Percentiles rank a stretch among this genome's conserved stretches.
Evolutionary conservation across 1,139 yeast genomes (phyloP).

Genomic region (Zygoascus sp.): DNA sequence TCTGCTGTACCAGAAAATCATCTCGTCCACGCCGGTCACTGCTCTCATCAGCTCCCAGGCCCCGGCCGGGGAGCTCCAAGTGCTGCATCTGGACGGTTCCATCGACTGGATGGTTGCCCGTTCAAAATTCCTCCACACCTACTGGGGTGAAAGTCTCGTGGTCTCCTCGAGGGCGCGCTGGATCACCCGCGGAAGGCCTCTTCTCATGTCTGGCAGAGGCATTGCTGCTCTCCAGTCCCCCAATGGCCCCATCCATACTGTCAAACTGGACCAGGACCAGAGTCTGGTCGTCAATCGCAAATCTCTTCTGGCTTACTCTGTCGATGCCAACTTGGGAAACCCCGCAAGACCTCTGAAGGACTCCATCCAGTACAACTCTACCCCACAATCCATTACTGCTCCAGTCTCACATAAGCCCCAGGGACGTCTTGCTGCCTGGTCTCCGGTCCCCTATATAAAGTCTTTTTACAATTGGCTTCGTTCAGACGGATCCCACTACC

Average conservation of each 20-base stretch:
- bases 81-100: slow-evolving; percentile 38
- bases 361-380: slow-evolving; percentile 7
- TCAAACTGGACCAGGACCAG: slow-evolving; percentile 33
- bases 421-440: no score
- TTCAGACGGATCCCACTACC: slow-evolving; percentile 4
- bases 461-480: background rate
- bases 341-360: background rate
- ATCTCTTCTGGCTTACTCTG: slow-evolving; percentile 36
- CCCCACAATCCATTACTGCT: background rate
- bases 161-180: slow-evolving; percentile 26
- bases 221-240: slow-evolving; percentile 33
- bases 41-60: slow-evolving; percentile 11
- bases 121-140: slow-evolving; percentile 28
- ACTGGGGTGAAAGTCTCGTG: slow-evolving; percentile 29
- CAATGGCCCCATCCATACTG: slow-evolving; percentile 33
- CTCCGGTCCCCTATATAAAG: background rate
- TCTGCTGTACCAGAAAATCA: slow-evolving; percentile 11
- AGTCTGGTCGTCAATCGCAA: slow-evolving; percentile 32
- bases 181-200: slow-evolving; percentile 24
- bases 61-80: slow-evolving; percentile 12
- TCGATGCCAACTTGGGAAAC: slow-evolving; percentile 25
- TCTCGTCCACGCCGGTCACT: slow-evolving; percentile 12
- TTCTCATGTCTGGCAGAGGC: slow-evolving; percentile 38
- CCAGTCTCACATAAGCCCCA: background rate
- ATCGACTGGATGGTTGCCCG: slow-evolving; percentile 34